Evolutionary conservation across 768 basidiomycete genomes (phyloP).

Genomic region (Heimioporus sp.): DNA sequence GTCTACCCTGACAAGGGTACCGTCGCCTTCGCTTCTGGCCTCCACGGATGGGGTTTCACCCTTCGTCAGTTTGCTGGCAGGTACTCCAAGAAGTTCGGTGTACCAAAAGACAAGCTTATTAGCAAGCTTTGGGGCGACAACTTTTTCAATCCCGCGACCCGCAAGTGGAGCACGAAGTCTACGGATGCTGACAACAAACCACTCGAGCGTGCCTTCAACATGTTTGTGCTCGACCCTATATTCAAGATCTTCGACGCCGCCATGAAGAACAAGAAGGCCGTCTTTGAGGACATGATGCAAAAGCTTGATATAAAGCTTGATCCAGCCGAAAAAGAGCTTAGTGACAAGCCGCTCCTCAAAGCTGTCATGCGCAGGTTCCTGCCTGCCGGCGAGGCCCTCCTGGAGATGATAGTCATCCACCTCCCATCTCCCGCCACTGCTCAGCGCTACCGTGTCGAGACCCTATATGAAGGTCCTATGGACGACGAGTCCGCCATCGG

Average conservation of each 20-base stretch:
- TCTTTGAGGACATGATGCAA: conserved; percentile 78
- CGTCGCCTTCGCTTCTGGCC: conserved; percentile 98
- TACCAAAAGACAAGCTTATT: conserved; percentile 99
- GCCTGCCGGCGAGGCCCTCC: conserved; percentile 95
- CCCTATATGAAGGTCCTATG: conserved; percentile 99
- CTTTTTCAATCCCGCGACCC: conserved; percentile 95
- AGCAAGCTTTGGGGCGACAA: conserved; percentile 98
- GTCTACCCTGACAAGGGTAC: conserved; percentile 99
- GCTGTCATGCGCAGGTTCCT: conserved; percentile 99
- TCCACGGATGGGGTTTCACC: conserved; percentile 99
- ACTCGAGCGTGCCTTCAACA: conserved; percentile 98
- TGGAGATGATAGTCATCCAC: conserved; percentile 99
- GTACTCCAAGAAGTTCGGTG: conserved; percentile 98
- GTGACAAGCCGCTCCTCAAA: conserved; percentile 93
- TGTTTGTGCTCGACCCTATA: conserved; percentile 98
- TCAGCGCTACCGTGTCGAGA: conserved; percentile 98
- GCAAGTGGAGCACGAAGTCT: conserved; percentile 89
- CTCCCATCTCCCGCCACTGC: conserved; percentile 97
- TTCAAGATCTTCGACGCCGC: conserved; percentile 97
- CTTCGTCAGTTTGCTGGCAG: conserved; percentile 94
- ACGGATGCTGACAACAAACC: conserved; percentile 77
- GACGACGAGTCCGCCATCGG: conserved; percentile 99
- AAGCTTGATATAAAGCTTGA: conserved; percentile 94
- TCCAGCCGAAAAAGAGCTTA: conserved; percentile 81
- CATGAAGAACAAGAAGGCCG: conserved; percentile 99